phyloP scores from a whole-genome alignment of 768 basidiomycete genomes.

The Mycena metata region DNA sequence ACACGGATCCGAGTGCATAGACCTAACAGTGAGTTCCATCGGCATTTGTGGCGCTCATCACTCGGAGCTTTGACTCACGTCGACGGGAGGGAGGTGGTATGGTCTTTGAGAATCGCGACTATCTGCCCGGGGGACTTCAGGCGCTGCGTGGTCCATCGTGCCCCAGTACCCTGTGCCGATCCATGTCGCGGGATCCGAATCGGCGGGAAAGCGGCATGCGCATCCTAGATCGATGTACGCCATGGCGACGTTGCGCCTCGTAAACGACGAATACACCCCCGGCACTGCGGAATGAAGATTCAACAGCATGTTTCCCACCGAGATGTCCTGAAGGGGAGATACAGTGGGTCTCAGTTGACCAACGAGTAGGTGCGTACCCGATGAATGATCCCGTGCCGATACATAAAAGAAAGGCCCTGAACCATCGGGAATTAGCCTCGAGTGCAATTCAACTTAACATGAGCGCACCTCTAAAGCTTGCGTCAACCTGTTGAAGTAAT shows the following conservation, averaged over 20 bases:
- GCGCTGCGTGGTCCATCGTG: slow-evolving; percentile 33
- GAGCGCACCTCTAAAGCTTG: slow-evolving; percentile 32
- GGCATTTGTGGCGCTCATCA: not conserved
- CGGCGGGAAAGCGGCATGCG: slow-evolving; percentile 27
- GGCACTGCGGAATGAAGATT: slow-evolving; percentile 33
- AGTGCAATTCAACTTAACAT: slow-evolving; percentile 19
- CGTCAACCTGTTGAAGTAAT: slow-evolving; percentile 33
- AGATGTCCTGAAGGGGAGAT: slow-evolving; percentile 34
- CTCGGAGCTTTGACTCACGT: slow-evolving; percentile 24
- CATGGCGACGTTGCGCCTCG: slow-evolving; percentile 25
- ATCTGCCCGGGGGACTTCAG: slow-evolving; percentile 32
- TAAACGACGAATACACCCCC: slow-evolving; percentile 33
- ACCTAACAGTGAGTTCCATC: slow-evolving; percentile 7
- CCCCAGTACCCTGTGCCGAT: slow-evolving; percentile 35
- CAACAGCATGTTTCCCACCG: slow-evolving; percentile 32
- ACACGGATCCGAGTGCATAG: slow-evolving; percentile 34
- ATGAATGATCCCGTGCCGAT: slow-evolving; percentile 36
- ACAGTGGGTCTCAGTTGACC: not conserved
- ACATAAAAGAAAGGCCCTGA: slow-evolving; percentile 36
- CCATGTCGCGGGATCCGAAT: slow-evolving; percentile 24
- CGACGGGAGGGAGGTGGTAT: slow-evolving; percentile 33
- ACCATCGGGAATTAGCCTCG: slow-evolving; percentile 14
- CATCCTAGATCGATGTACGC: slow-evolving; percentile 36
- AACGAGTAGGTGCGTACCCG: slow-evolving; percentile 22
- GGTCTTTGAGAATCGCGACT: not conserved